These are phyloP conservation scores for Strobilomyces confusus DNA, from an alignment of 768 basidiomycete genomes.

Conservation along the genomic window DNA sequence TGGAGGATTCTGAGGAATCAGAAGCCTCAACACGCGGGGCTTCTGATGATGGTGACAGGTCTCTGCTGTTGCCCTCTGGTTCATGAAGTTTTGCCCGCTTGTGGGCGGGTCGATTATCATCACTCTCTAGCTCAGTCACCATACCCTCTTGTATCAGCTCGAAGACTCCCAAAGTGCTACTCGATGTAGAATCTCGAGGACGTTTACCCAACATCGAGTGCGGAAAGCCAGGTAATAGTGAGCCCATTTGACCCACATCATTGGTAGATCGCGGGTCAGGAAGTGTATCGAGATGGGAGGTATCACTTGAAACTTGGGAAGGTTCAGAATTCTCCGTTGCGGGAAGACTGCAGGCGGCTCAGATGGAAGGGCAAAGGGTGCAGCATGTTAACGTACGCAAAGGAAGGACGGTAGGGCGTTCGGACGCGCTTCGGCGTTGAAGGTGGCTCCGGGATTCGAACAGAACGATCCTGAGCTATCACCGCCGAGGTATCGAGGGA, in stretches of 20 bases:
- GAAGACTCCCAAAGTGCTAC: constrained; percentile 37
- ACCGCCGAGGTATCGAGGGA: constrained; percentile 8
- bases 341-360: constrained; percentile 18
- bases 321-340: constrained; percentile 14
- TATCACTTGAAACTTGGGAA: constrained; percentile 20
- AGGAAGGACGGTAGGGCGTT: constrained; percentile 25
- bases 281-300: constrained; percentile 16
- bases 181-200: constrained; percentile 48
- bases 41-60: constrained; percentile 6
- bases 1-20: constrained; percentile 9
- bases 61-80: constrained; percentile 23
- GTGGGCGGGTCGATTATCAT: constrained; percentile 42
- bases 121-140: constrained; percentile 37
- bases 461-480: constrained; percentile 10
- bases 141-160: constrained; percentile 42
- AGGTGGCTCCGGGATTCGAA: constrained; percentile 29
- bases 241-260: constrained; percentile 11
- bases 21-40: constrained; percentile 16
- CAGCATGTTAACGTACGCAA: constrained; percentile 20
- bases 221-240: constrained; percentile 36
- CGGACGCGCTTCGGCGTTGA: constrained; percentile 33
- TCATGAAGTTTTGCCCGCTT: constrained; percentile 46
- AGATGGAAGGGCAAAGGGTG: constrained; percentile 6
- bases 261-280: constrained; percentile 6
- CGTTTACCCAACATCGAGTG: constrained; percentile 63